These are phyloP conservation scores for Mimosa bimucronata DNA, from an alignment of 306 rosid genomes.

Conservation along the genomic window DNA sequence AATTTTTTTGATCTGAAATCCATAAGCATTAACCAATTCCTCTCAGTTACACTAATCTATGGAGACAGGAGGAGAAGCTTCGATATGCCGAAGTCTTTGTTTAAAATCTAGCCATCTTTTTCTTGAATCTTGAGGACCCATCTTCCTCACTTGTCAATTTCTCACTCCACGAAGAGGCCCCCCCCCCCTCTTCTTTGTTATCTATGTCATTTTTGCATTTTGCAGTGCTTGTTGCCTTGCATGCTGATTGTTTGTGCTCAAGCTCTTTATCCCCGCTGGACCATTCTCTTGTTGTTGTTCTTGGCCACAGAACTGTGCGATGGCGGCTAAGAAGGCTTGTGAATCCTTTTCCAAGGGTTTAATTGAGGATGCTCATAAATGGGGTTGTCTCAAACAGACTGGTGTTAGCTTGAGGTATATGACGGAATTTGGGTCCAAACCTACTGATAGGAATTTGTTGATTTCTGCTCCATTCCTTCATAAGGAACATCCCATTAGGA, in stretches of 20 bases:
- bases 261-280: not conserved
- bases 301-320: slow-evolving; percentile 31
- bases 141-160: slow-evolving; percentile 5
- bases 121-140: not conserved
- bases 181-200: not conserved
- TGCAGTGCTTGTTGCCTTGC: no score
- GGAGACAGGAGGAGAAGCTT: no score
- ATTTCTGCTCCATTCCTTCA: slow-evolving; percentile 77
- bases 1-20: no score
- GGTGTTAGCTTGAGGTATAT: slow-evolving; percentile 77
- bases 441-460: slow-evolving; percentile 47
- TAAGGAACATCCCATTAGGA: slow-evolving; percentile 74
- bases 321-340: slow-evolving; percentile 61
- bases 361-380: slow-evolving; percentile 64
- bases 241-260: slow-evolving; percentile 35
- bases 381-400: slow-evolving; percentile 74
- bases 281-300: not conserved
- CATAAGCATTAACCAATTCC: no score
- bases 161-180: not conserved
- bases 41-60: no score
- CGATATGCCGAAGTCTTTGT: not conserved
- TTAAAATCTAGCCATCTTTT: slow-evolving; percentile 15
- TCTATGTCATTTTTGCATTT: slow-evolving; percentile 41
- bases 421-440: slow-evolving; percentile 77
- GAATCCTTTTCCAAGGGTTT: slow-evolving; percentile 60